These are phyloP conservation scores for Aschersonia sp. DNA, from an alignment of 2,329 filamentous ascomycete species.

Conservation along the genomic window DNA sequence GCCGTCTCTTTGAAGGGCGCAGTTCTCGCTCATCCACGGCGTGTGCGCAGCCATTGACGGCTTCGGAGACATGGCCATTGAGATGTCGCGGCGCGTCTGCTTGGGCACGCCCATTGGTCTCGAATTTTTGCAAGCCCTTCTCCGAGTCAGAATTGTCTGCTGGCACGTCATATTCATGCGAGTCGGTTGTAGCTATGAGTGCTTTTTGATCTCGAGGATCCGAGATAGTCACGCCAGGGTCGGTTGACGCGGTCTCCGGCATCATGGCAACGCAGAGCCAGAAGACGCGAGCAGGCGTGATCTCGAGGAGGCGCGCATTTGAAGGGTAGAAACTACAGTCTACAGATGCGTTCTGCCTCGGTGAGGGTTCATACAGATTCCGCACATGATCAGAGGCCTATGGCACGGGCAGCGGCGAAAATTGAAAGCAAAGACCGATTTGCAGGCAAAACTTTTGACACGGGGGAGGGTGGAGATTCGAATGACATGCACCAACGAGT, in stretches of 20 bases:
- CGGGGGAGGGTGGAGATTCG: slow-evolving; percentile 12
- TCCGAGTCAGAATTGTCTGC: slow-evolving; percentile 3
- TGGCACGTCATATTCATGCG: slow-evolving; percentile 8
- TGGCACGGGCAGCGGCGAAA: slow-evolving; percentile 29
- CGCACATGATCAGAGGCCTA: slow-evolving; percentile 39
- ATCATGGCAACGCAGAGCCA: slow-evolving; percentile 33
- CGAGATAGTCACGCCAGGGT: slow-evolving; percentile 20
- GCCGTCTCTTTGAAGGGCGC: slow-evolving; percentile 50
- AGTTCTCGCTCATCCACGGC: slow-evolving; percentile 22
- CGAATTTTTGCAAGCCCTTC: not conserved
- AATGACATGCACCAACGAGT: slow-evolving; percentile 3
- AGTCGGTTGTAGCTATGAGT: slow-evolving; percentile 10
- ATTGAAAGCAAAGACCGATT: slow-evolving; percentile 25
- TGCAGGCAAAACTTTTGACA: slow-evolving; percentile 36
- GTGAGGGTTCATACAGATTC: slow-evolving; percentile 30
- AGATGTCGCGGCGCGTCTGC: slow-evolving; percentile 10
- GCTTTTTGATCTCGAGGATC: slow-evolving; percentile 12
- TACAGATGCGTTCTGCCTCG: slow-evolving; percentile 31
- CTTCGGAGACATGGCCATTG: slow-evolving; percentile 22
- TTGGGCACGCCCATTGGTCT: slow-evolving; percentile 7
- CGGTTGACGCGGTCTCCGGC: slow-evolving; percentile 45
- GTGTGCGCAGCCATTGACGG: slow-evolving; percentile 44
- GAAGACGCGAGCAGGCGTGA: slow-evolving; percentile 31
- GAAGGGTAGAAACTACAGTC: slow-evolving; percentile 39
- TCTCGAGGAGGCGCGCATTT: slow-evolving; percentile 44